Evolutionary conservation across 495 filamentous ascomycete species (phyloP), one percentile per base, ranked within the genome.

Genomic region (Chaetomium tenue): DNA sequence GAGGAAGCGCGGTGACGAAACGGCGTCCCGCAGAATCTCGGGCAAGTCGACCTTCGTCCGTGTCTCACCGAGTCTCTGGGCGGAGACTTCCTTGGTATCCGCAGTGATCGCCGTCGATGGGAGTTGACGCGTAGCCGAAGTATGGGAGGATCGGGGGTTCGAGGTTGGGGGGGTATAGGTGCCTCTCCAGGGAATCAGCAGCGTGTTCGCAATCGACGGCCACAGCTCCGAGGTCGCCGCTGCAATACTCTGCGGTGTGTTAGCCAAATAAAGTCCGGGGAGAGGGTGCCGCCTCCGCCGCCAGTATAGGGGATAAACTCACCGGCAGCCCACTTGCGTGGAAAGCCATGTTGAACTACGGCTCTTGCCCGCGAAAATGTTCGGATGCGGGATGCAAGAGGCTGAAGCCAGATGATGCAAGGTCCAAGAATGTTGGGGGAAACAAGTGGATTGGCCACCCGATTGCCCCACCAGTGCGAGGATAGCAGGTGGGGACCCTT

Each of bases 181-280:
- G 23, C 50, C 68, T 69, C 74, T 74, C 75, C 77, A 81, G 25
- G 84, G 78, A 20, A 77, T 58, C 20, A 73, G 67, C 55, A 86
- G 69, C 22, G 79, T 73, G 63, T 75, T 79, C 46, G 79, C 76
- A 63, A 87, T 76, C 20, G 83, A 82, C 25, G 85, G 83, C 82
- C 81, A 85, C 64, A 85, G 63, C 48, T 85, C 82, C 55, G 79
- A 74, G 2, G 82, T 80, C 63, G 79, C 78, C 46, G 81, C 78
- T 56, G 78, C 79, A 59, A 85, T 74, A 58, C 72, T 76, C 79
- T 83, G 72, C 23, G 22, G 25, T 37, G 53, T 18, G 48, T 63
- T 48, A 46, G 55, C 52, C 9, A 6, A 40, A 30, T 57, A 48
- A 37, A 33, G 40, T 20, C 16, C 7, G 18, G 33, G 3, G 58